Percentiles rank a stretch among this genome's conserved stretches.
phyloP scores from a whole-genome alignment of 495 filamentous ascomycete genomes.

The Aspergillus carlsbadensis region DNA sequence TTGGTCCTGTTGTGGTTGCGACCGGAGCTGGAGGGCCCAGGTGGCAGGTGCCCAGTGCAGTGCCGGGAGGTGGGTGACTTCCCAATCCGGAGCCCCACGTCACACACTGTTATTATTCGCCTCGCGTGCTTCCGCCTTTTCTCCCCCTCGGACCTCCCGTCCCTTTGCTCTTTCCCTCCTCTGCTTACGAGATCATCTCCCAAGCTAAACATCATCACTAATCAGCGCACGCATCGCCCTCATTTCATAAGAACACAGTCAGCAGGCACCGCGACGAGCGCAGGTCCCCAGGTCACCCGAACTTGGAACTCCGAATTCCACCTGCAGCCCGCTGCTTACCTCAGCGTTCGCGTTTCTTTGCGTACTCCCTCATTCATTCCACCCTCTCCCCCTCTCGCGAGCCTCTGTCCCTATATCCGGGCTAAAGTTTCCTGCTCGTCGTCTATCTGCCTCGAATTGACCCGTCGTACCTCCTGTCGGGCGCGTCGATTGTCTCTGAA shows the following conservation, averaged over 20 bases:
- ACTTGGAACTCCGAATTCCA: constrained; percentile 4
- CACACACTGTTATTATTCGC: background rate
- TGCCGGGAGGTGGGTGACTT: no score
- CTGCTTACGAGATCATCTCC: constrained; percentile 34
- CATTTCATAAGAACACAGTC: constrained; percentile 29
- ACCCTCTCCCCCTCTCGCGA: constrained; percentile 14
- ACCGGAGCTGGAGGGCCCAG: no score
- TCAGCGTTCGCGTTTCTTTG: constrained; percentile 31
- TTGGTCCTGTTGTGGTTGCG: no score
- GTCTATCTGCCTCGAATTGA: constrained; percentile 17
- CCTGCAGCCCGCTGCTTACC: constrained; percentile 37
- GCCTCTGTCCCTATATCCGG: constrained; percentile 9
- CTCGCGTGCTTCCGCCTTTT: constrained; percentile 18
- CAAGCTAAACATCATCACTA: background rate
- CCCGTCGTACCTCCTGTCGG: constrained; percentile 11
- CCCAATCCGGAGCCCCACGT: constrained; percentile 1
- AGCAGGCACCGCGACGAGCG: background rate
- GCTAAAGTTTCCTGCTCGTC: background rate
- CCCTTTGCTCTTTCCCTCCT: constrained; percentile 1
- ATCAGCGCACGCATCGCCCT: constrained; percentile 5
- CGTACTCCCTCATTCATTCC: constrained; percentile 19
- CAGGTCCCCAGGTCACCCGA: no score
- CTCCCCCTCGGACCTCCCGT: constrained; percentile 15
- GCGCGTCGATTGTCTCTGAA: constrained; percentile 21
- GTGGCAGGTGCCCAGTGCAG: no score